phyloP scores from a whole-genome alignment of 345 rosid species.

The Draba incana region DNA sequence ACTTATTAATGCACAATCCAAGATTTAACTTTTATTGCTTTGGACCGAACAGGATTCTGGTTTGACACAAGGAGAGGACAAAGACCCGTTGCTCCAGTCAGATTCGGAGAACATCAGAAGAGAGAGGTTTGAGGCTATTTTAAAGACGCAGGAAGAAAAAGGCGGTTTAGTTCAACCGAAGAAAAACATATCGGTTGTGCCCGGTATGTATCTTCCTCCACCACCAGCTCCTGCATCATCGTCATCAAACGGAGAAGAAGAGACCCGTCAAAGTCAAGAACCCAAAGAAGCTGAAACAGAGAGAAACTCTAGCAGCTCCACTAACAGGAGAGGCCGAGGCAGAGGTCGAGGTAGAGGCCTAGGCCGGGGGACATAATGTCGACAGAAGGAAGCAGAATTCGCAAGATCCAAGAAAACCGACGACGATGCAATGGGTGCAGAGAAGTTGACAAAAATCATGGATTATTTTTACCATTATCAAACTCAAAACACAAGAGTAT shows the following conservation, averaged over 20 bases:
- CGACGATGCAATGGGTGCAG: slow-evolving; percentile 39
- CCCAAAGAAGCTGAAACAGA: slow-evolving; percentile 34
- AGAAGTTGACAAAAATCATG: slow-evolving; percentile 28
- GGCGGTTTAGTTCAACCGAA: slow-evolving; percentile 72
- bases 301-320: slow-evolving; percentile 43
- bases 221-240: slow-evolving; percentile 42
- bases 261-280: slow-evolving; percentile 38
- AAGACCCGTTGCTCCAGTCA: slow-evolving; percentile 51
- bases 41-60: slow-evolving; percentile 43
- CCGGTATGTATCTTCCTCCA: slow-evolving; percentile 76
- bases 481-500: slow-evolving; percentile 11
- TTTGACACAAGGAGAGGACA: slow-evolving; percentile 38
- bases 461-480: slow-evolving; percentile 7
- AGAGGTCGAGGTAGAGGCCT: slow-evolving; percentile 3
- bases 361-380: slow-evolving; percentile 13
- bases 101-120: slow-evolving; percentile 64
- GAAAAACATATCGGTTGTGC: slow-evolving; percentile 56
- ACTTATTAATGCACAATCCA: too few species aligned
- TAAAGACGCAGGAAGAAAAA: slow-evolving; percentile 64
- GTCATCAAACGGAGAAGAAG: slow-evolving; percentile 31
- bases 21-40: neutral
- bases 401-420: slow-evolving; percentile 36
- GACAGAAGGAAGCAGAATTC: slow-evolving; percentile 33
- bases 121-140: slow-evolving; percentile 62
- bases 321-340: slow-evolving; percentile 31